These are phyloP conservation scores for Thalassiosira delicatula DNA, from an alignment of 352 stramenopile species.

Conservation along the genomic window DNA sequence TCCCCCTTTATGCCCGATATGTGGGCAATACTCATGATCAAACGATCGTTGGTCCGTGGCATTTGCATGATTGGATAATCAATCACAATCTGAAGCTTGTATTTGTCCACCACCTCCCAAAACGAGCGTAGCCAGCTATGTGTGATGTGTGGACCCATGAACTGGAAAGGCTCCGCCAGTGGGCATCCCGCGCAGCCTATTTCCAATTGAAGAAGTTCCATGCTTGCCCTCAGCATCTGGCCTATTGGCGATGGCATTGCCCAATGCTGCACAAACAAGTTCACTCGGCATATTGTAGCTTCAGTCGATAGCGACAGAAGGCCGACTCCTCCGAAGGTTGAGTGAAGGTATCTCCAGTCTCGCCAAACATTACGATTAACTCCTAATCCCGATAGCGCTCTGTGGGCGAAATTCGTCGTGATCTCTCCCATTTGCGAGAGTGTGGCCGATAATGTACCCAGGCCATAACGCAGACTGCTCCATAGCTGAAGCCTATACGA, in stretches of 20 bases:
- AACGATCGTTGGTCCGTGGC: neutral
- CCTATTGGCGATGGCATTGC: neutral
- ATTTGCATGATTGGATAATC: neutral
- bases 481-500: conserved; percentile 17
- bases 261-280: conserved; percentile 24
- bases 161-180: neutral
- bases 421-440: neutral
- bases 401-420: neutral
- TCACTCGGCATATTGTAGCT: neutral
- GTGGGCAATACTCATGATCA: neutral
- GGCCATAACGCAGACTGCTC: conserved; percentile 13
- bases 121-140: conserved; percentile 2
- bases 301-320: conserved; percentile 6
- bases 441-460: conserved; percentile 2
- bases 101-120: conserved; percentile 15
- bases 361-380: neutral
- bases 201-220: conserved; percentile 18
- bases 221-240: neutral
- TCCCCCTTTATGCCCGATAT: neutral
- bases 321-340: conserved; percentile 15
- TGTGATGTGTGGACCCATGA: neutral
- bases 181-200: neutral
- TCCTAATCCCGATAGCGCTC: neutral
- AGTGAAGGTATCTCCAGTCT: neutral
- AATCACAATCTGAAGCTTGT: neutral